Evolutionary conservation across 192 early-diverging fungal species (phyloP), one percentile per base, ranked within the genome.

Genomic region (Coemansia furcata): DNA sequence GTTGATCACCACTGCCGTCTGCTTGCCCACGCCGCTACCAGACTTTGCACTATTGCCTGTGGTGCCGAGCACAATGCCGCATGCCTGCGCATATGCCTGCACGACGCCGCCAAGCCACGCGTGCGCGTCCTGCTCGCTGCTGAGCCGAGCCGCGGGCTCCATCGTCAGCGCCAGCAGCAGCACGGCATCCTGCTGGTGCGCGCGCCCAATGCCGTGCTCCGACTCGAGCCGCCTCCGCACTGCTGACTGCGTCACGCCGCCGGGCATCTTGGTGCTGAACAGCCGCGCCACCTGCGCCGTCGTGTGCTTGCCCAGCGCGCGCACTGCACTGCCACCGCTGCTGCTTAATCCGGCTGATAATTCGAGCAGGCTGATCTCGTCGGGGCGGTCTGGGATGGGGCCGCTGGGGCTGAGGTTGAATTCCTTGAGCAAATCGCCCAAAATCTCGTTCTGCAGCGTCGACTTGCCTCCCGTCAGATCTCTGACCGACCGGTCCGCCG

Each of bases 371-470:
- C 90, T 49, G 88, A 88, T 67, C 92, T 95, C 87, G 93, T 84
- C 96, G 59, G 93, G 88, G 74, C 94, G 91, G 68, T 98, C 94
- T 30, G 94, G 91, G 44, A 93, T 89, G 58, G 79, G 86, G 60
- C 85, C 86, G 66, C 86, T 85, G 32, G 88, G 19, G 35, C 49
- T 62, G 88, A 84, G 83, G 92, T 80, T 73, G 74, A 98, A 96
- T 77, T 98, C 96, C 61, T 92, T 94, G 61, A 90, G 91, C 40
- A 97, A 82, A 76, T 98, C 96, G 79, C 96, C 96, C 42, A 97
- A 85, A 54, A 98, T 96, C 74, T 98, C 96, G 83, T 98, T 98
- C 72, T 96, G 96, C 61, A 98, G 85, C 36, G 96, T 98, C 4
- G 93, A 95, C 75, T 97, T 97, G 67, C 96, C 96, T 43, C 93